Base-by-base conservation (phyloP, 345 rosid species). In the Atalantia buxifolia region DNA sequence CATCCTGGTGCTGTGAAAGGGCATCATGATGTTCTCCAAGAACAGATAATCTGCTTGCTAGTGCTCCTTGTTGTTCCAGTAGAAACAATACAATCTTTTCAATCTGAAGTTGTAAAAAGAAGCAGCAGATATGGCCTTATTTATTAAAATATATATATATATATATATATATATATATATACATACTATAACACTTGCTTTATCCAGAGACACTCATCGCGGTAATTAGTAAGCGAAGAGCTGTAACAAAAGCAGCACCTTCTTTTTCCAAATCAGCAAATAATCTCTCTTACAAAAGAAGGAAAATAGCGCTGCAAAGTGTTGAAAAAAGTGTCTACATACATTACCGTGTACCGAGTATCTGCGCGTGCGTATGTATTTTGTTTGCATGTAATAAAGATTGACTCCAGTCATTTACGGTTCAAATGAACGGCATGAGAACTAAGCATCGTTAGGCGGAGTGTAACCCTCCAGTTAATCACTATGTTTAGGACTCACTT, bases 31-130 rank as follows among this genome's bases (percentile, higher is more conserved):
- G 85, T 57, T 89, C 88, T 74, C 84, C 80, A 71, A 89, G 88
- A 71, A 50, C 69, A 3, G 86, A 77, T 57, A 89, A 78, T 75
- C 90, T 86, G 45, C 83, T 84, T 13, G 90, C 90, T 55, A 88
- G 86, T 45, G 66, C 68, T 53, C 93, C 93, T 86, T 89, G 93
- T 86, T 86, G 88, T 81, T 89, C 89, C 87, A 89, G 79, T 38
- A 89, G 81, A 80, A 89, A 89, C 77, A 89, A 76, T 59, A 85
- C 93, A 71, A 88, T 81, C 84, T 85, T 89, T 80, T 89, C 93
- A 19, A 89, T 89, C 93, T 89, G 84, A 84, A 79, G 59, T 4
- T 21, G 60, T 40, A 53, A 68, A 80, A 55, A 78, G 53, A 79
- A 82, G 28, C 36, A 71, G 9, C 31, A 24, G 53, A 72, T 61